Base-by-base conservation (phyloP, 177 flowering plant species). In the Tripterygium wilfordii region DNA sequence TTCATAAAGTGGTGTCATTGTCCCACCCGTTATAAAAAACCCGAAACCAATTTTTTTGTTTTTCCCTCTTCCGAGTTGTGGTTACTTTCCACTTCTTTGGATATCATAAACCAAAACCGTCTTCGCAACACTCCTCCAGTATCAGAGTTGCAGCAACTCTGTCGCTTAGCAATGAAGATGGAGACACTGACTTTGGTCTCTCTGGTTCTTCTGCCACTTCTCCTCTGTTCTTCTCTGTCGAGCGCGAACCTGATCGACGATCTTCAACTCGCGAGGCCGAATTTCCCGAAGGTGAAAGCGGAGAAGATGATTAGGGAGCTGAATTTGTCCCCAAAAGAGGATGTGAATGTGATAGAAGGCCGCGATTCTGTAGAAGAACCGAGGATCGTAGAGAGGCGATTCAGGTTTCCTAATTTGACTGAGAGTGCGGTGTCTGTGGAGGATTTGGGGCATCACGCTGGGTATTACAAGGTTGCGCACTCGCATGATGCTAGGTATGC, bases 371-470 rank as follows among this genome's bases (percentile, higher is more conserved):
- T 27, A 24, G 56, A 25, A 20, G 45, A 30, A n/a, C 23, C 28
- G 36, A 64, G 20, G 58, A 15, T 85, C 38, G 78, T 83, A 1
- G 90, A 85, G 72, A 66, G 55, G 71, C 57, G 46, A 38, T 44
- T 85, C 35, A 63, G 36, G 22, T 67, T 85, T 36, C 82, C 82
- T 13, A 50, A 57, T 55, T 26, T 60, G 18, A 59, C 26, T 2
- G 75, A 32, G 13, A 38, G 61, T 5, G 61, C 53, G 0, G 67
- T 52, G 25, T 54, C 85, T 3, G 59, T 66, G 1, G 77, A 80
- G n/a, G 80, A 83, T 5, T 62, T 83, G 12, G 86, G 78, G 2
- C 90, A 83, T 28, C 72, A 70, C 55, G 87, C 90, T 13, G 90
- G 90, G 3, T 83, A 83, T 44, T 83, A 78, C 65, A 64, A 71